Conservation (phyloP, 345 rosid species). For the Euphorbia peplus region DNA sequence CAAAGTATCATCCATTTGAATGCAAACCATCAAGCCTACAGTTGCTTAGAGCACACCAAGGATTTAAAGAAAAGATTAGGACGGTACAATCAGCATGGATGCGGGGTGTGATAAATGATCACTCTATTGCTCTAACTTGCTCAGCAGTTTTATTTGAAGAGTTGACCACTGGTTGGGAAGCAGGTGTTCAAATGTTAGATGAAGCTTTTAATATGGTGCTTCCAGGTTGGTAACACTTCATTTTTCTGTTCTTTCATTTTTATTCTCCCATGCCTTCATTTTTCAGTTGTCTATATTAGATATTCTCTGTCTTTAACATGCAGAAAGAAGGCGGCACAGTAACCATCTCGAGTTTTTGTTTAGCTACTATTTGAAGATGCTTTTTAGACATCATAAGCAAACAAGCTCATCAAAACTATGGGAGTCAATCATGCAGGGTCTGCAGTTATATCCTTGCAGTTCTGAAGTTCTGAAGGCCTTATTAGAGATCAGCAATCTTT, state of each 20-base stretch:
- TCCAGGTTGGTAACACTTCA: constrained; percentile 56
- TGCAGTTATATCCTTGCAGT: constrained; percentile 73
- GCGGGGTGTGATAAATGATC: constrained; percentile 66
- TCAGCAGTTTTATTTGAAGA: constrained; percentile 88
- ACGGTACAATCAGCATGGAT: constrained; percentile 60
- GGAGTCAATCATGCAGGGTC: constrained; percentile 67
- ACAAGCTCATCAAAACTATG: constrained; percentile 55
- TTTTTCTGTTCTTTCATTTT: constrained; percentile 5
- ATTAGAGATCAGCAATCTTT: constrained; percentile 62
- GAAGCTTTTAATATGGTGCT: constrained; percentile 70
- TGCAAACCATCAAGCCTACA: constrained; percentile 70
- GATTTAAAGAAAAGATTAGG: constrained; percentile 67
- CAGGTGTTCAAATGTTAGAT: constrained; percentile 60
- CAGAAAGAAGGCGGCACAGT: constrained; percentile 78
- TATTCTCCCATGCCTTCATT: background rate
- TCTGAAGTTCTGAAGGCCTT: constrained; percentile 58
- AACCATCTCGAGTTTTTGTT: constrained; percentile 64
- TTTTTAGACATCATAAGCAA: constrained; percentile 61
- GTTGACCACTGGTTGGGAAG: constrained; percentile 58
- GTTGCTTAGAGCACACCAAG: constrained; percentile 84
- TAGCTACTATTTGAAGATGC: constrained; percentile 58
- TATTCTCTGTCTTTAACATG: constrained; percentile 8
- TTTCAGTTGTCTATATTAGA: background rate
- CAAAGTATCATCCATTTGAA: constrained; percentile 54
- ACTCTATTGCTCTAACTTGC: constrained; percentile 67